phyloP scores from a whole-genome alignment of 1,139 yeast genomes.

The Suhomyces bokatorum region DNA sequence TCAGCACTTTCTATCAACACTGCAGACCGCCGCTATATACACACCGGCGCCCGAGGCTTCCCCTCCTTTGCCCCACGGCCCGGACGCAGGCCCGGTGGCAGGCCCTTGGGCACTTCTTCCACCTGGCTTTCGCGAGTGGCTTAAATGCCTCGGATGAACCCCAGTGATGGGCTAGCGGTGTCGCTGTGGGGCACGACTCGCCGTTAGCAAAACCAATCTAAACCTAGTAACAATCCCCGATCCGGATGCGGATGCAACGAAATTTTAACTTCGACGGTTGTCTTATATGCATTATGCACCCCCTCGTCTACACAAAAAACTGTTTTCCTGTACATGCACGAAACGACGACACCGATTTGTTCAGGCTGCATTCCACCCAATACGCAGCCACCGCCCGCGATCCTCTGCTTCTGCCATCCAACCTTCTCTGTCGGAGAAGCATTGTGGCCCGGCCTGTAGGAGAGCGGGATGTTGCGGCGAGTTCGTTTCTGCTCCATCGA shows the following conservation, averaged over 20 bases:
- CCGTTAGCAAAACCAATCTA: slow-evolving; percentile 3
- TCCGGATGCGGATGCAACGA: slow-evolving; percentile 8
- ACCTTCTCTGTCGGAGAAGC: slow-evolving; percentile 1
- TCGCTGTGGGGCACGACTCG: neutral
- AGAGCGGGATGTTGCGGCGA: no score
- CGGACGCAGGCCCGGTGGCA: neutral
- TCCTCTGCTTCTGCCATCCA: neutral
- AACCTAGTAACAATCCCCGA: slow-evolving; percentile 7
- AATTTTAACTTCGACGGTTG: slow-evolving; percentile 8
- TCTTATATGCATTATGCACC: slow-evolving; percentile 8
- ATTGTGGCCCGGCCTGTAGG: neutral
- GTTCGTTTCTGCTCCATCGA: neutral
- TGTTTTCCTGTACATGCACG: slow-evolving; percentile 7
- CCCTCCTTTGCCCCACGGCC: neutral
- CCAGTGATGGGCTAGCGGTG: neutral
- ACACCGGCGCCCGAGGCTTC: neutral
- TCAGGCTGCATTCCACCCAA: neutral
- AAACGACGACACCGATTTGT: slow-evolving; percentile 2
- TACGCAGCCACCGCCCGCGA: neutral
- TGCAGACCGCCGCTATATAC: no score
- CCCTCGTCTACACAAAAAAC: neutral
- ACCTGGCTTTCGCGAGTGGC: neutral
- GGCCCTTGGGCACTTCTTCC: no score
- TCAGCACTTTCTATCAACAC: no score
- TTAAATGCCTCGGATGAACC: neutral